Base-by-base conservation (phyloP, 306 rosid genomes). In the Chamaecrista fasciculata region DNA sequence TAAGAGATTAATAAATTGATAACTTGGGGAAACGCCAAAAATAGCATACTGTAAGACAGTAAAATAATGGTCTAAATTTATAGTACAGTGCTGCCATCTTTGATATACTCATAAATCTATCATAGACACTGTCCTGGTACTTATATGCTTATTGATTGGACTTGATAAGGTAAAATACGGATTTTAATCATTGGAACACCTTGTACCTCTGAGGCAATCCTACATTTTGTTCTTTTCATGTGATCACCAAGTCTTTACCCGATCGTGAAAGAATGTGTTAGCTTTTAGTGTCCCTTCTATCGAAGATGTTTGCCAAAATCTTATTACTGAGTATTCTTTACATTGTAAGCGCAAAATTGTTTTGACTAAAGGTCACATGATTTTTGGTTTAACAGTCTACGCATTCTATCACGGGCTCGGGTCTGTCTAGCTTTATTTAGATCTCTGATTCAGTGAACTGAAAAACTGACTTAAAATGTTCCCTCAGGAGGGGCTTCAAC, bases 111-210 rank as follows among this genome's bases (percentile, higher is more conserved):
- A 55, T 25, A 70, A 36, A 23, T 11, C 62, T 46, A 46, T 44
- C 66, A 51, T 57, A 26, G 46, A 67, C 59, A 50, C 42, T 42
- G 43, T 37, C 2, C 18, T 29, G 33, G 61, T 77, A 64, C 42
- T 36, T 14, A 51, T 14, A 51, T 51, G 26, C 72, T 33, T 57
- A 21, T 1, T 49, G 18, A 34, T 48, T 43, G 71, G 21, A 20
- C 16, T 66, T 42, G 28, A 1, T 19, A 44, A 19, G 57, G 58
- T 59, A 14, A 15, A 31, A 5, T 59, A 58, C 25, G 21, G 24
- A 64, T 44, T 58, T 52, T 29, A 33, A 46, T 11, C 19, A 43
- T 24, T 5, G 49, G 10, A 19, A 19, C 10, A 1, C 18, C 9
- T 56, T 52, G 14, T 15, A 40, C 36, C 14, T 25, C 16, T 0